These are phyloP conservation scores for Lizonia empirigonia DNA, from an alignment of 2,329 filamentous ascomycete species.

Conservation along the genomic window DNA sequence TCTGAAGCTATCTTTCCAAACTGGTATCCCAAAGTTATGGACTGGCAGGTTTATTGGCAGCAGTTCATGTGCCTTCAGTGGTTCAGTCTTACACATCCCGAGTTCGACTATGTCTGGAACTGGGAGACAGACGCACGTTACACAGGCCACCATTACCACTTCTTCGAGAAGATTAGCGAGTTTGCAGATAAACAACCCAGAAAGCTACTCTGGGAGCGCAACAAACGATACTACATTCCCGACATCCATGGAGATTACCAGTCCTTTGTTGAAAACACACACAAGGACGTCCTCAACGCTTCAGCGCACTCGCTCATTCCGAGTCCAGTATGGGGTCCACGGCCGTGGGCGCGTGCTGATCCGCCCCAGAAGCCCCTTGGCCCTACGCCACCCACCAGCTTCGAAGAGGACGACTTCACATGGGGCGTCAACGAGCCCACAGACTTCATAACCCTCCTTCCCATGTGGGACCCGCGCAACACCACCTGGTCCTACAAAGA, in stretches of 20 bases:
- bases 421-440: constrained; percentile 93
- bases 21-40: constrained; percentile 56
- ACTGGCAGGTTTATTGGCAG: constrained; percentile 58
- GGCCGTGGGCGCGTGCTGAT: constrained; percentile 61
- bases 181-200: constrained; percentile 61
- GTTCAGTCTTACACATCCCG: constrained; percentile 75
- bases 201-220: constrained; percentile 65
- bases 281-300: constrained; percentile 49
- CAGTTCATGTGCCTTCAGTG: constrained; percentile 77
- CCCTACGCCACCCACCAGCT: constrained; percentile 70
- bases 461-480: constrained; percentile 85
- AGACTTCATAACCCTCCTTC: constrained; percentile 89
- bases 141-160: constrained; percentile 81
- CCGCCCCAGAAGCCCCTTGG: constrained; percentile 79
- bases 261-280: constrained; percentile 52
- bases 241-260: constrained; percentile 57
- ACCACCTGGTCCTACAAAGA: constrained; percentile 73
- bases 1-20: constrained; percentile 62
- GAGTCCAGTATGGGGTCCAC: constrained; percentile 82
- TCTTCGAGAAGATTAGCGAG: constrained; percentile 67
- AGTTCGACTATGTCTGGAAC: constrained; percentile 82
- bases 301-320: constrained; percentile 48
- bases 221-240: constrained; percentile 62
- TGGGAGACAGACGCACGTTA: constrained; percentile 85
- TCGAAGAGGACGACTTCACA: constrained; percentile 78